Percentiles rank a stretch among this genome's conserved stretches.
These are phyloP conservation scores for Priceomyces castillae DNA, from an alignment of 805 yeast species.

Conservation along the genomic window DNA sequence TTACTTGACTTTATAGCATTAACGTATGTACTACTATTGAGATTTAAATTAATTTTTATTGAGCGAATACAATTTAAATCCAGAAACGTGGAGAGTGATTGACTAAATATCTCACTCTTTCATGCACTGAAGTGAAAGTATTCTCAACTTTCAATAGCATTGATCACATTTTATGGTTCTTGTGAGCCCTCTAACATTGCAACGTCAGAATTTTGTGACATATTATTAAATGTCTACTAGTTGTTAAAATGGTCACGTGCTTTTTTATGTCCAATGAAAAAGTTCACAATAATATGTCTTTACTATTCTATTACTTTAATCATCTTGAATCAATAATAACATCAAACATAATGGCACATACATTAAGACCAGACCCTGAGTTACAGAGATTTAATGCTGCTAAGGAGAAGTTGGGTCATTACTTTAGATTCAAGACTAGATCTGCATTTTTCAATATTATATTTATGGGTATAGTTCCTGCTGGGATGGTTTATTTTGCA, in stretches of 20 bases:
- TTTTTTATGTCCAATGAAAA: conserved; percentile 8
- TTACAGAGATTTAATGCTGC: conserved; percentile 42
- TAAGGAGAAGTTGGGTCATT: conserved; percentile 40
- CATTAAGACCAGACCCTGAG: conserved; percentile 42
- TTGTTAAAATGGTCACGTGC: conserved; percentile 6
- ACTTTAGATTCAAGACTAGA: conserved; percentile 41
- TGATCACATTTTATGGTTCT: no score
- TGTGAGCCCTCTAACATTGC: no score
- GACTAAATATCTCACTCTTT: no score
- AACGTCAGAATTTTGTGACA: no score
- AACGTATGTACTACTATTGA: no score
- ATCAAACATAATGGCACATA: conserved; percentile 34
- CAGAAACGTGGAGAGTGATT: no score
- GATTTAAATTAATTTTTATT: no score
- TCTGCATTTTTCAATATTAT: conserved; percentile 34
- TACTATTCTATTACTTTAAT: not conserved
- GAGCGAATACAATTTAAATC: no score
- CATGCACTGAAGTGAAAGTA: no score
- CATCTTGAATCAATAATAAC: not conserved
- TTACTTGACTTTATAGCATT: no score
- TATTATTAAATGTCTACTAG: no score
- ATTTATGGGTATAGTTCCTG: conserved; percentile 39
- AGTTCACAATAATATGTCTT: not conserved
- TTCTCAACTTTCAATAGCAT: no score
- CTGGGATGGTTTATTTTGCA: conserved; percentile 34